Base-by-base conservation (phyloP, 495 filamentous ascomycete species). In the Xylaria bambusicola region DNA sequence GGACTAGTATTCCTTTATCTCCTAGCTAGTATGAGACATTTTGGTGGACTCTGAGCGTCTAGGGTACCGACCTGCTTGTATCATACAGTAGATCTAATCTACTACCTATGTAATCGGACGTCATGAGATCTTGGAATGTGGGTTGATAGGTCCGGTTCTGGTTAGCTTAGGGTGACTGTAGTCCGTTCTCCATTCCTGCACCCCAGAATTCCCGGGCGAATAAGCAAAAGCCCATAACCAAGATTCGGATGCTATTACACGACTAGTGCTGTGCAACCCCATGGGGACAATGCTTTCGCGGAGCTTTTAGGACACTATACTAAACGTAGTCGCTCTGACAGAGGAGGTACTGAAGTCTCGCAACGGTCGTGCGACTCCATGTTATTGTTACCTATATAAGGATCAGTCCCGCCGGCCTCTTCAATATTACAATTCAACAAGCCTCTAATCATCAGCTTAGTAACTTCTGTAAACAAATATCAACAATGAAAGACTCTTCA, bases 401-500 rank as follows among this genome's bases (percentile, higher is more conserved):
- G 27, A 17, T n/a, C 27, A 50, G 33, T 50, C 21, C 27, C 21
- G 17, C 17, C 47, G 21, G 17, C 27, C 6, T 8, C 4, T 7
- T 7, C 2, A 48, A 9, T 48, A 17, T 27, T 6, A 1, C n/a
- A 27, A 9, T 48, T 27, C 26, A 15, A 1, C n/a, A 27, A 1
- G 6, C n/a, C 15, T 18, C n/a, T n/a, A 50, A 6, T 21, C 6
- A 6, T 21, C 6, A 35, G 13, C n/a, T 13, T 18, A 8, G 6
- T 8, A n/a, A n/a, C 47, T 21, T n/a, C n/a, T 20, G 3, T 2
- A 21, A 7, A 35, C 29, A 33, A 10, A 8, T 6, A 35, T 2
- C 1, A 50, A 10, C 35, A 10, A 50, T 62, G 46, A 53, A 58
- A 38, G 55, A 58, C 55, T 46, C 55, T 2, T 33, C 55, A 4